These are phyloP conservation scores for Cyberlindnera xishuangbannaensis DNA, from an alignment of 805 yeast genomes.

Conservation along the genomic window DNA sequence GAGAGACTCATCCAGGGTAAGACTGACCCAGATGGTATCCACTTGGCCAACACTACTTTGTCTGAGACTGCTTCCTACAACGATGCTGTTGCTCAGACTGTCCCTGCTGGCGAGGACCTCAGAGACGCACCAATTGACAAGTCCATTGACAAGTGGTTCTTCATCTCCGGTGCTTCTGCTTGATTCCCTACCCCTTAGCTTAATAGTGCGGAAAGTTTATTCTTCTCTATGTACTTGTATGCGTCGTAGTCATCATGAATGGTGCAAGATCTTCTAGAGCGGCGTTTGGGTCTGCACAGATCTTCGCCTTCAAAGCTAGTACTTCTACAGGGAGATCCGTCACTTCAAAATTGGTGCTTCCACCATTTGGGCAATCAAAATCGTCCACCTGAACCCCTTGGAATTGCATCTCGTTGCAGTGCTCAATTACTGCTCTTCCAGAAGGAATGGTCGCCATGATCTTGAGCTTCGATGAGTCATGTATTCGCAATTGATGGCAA, in stretches of 20 bases:
- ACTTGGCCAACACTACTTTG: constrained; percentile 73
- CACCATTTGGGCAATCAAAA: constrained; percentile 22
- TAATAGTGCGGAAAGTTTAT: no score
- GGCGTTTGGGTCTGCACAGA: no score
- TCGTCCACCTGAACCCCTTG: constrained; percentile 16
- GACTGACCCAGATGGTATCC: constrained; percentile 57
- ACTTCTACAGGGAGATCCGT: no score
- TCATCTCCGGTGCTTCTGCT: constrained; percentile 77
- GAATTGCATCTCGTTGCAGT: constrained; percentile 11
- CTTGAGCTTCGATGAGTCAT: constrained; percentile 8
- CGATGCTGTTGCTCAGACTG: constrained; percentile 38
- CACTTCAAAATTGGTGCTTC: constrained; percentile 15
- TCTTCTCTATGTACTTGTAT: no score
- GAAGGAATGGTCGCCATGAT: constrained; percentile 7
- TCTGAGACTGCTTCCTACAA: constrained; percentile 47
- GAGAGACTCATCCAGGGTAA: constrained; percentile 45
- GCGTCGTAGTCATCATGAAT: no score
- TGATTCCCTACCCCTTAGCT: no score
- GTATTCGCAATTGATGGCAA: constrained; percentile 23
- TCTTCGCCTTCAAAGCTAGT: no score
- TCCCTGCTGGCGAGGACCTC: constrained; percentile 67
- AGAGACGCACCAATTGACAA: constrained; percentile 94
- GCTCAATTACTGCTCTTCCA: constrained; percentile 19
- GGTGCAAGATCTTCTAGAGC: no score
- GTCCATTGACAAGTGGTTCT: constrained; percentile 98